phyloP scores from a whole-genome alignment of 352 stramenopile genomes.

The Plasmopara halstedii region DNA sequence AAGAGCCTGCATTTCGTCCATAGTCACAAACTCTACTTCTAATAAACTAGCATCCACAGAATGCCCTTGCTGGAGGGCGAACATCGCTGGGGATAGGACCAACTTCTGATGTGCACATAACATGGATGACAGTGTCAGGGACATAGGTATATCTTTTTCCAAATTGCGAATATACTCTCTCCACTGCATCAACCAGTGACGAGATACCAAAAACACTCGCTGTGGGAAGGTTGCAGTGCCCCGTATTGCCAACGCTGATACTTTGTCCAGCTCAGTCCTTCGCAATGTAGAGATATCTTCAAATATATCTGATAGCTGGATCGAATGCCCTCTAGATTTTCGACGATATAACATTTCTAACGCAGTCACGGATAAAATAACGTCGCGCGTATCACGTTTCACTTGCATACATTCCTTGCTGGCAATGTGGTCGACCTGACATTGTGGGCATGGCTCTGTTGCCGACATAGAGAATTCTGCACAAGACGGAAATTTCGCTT shows the following conservation, averaged over 20 bases:
- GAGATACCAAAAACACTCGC: slow-evolving; percentile 52
- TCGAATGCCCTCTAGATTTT: slow-evolving; percentile 20
- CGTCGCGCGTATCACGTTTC: slow-evolving; percentile 42
- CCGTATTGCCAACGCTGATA: slow-evolving; percentile 14
- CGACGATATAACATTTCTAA: slow-evolving; percentile 50
- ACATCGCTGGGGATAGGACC: slow-evolving; percentile 37
- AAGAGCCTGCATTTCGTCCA: slow-evolving; percentile 54
- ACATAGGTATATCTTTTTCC: slow-evolving; percentile 26
- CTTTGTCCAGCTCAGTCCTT: slow-evolving; percentile 17
- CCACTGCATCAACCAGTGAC: slow-evolving; percentile 56
- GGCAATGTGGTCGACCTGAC: slow-evolving; percentile 35
- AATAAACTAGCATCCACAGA: slow-evolving; percentile 35
- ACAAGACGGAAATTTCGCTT: slow-evolving; percentile 38
- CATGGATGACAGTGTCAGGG: slow-evolving; percentile 26
- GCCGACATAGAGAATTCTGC: slow-evolving; percentile 27
- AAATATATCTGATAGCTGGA: slow-evolving; percentile 47
- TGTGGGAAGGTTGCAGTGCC: slow-evolving; percentile 6
- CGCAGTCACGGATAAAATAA: slow-evolving; percentile 44
- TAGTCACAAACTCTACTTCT: slow-evolving; percentile 49
- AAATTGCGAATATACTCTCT: slow-evolving; percentile 69
- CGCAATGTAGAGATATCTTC: slow-evolving; percentile 15
- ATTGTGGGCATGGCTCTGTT: slow-evolving; percentile 40
- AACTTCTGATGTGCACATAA: slow-evolving; percentile 52
- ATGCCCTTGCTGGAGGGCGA: slow-evolving; percentile 33
- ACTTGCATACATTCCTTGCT: slow-evolving; percentile 48